Evolutionary conservation across 2,329 filamentous ascomycete species (phyloP), one percentile per base, ranked within the genome.

Genomic region (Biscogniauxia mediterranea): DNA sequence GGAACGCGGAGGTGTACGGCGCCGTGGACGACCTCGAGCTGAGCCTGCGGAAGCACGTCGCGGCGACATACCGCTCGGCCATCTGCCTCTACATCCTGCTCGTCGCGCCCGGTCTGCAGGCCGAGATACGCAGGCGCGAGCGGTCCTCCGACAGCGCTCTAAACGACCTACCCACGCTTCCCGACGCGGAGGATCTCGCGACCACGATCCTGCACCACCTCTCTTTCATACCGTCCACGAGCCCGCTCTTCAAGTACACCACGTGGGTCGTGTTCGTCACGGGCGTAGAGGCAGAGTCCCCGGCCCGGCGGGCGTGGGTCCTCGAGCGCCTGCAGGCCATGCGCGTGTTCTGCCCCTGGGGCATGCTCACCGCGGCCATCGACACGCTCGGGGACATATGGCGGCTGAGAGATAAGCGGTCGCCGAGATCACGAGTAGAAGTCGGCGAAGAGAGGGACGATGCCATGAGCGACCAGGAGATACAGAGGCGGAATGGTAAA

Each of bases 261-360:
- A 81, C 81, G n/a, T 87, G 84, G 84, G 83, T 84, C 1, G 77
- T 83, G 0, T 86, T 86, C 64, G 79, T 87, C 28, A 82, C 82
- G 2, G 84, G 84, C 1, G 83, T 83, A 0, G 84, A 86, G 66
- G 81, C 81, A 3, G 77, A 77, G 51, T 78, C 83, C 57, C 71
- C 74, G 0, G 73, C 75, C 42, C 80, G 79, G 60, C 76, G 83
- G 49, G 75, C 72, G 2, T 85, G 83, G 83, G 78, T 82, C n/a
- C 73, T 84, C 68, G 74, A 80, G 56, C 79, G 81, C 13, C 69
- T 83, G 52, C 69, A 79, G 62, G 74, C 73, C 38, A 79, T 82
- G 68, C 79, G 78, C 72, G 73, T 76, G 20, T 74, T 76, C 19
- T 81, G 79, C 61, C 79, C 80, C 0, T 83, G 81, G 80, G 80